A percentile compares a stretch with the other conserved stretches of the same genome.
These are phyloP conservation scores for Scalesia atractyloides DNA, from an alignment of 129 eudicot species.

Conservation along the genomic window DNA sequence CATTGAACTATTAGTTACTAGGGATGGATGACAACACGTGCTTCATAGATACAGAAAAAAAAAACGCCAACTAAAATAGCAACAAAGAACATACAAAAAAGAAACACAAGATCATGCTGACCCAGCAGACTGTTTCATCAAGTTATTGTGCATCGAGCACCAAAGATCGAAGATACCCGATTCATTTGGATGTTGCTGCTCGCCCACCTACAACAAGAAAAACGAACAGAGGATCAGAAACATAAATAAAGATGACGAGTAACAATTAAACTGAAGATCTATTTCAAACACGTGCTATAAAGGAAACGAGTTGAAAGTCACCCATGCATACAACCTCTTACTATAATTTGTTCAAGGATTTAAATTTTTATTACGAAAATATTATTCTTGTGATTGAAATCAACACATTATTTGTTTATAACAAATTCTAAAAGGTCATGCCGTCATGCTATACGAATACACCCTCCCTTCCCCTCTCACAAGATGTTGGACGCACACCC, in stretches of 20 bases:
- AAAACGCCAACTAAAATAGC: slow-evolving; percentile 11
- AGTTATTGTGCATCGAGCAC: slow-evolving; percentile 22
- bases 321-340: too few relatives aligned
- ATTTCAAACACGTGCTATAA: too few relatives aligned
- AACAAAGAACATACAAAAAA: slow-evolving; percentile 22
- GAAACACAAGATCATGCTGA: slow-evolving; percentile 14
- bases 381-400: background rate
- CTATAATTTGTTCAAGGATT: too few relatives aligned
- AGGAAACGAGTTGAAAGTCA: too few relatives aligned
- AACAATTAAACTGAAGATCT: background rate
- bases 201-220: slow-evolving; percentile 26
- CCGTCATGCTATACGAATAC: too few relatives aligned
- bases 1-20: slow-evolving; percentile 14
- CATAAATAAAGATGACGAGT: background rate
- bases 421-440: background rate
- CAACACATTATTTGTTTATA: background rate
- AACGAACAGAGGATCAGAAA: background rate
- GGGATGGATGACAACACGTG: slow-evolving; percentile 5
- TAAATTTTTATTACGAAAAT: too few relatives aligned
- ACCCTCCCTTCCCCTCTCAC: too few relatives aligned
- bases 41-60: slow-evolving; percentile 18
- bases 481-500: too few relatives aligned
- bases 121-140: slow-evolving; percentile 9
- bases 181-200: slow-evolving; percentile 38
- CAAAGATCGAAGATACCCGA: background rate